phyloP scores from a whole-genome alignment of 192 early-diverging fungal species.

The Backusella circina region DNA sequence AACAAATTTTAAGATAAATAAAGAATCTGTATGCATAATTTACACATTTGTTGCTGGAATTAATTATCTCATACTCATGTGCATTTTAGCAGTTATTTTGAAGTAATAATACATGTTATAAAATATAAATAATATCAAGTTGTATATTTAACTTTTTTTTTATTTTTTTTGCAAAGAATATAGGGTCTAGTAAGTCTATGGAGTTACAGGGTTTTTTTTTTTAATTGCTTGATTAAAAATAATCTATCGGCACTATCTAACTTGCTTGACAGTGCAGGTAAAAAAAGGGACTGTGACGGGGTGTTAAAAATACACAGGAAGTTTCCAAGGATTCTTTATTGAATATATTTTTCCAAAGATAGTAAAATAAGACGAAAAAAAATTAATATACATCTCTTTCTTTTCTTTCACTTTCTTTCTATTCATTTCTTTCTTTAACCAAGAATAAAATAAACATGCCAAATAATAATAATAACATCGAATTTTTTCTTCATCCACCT shows the following conservation, averaged over 20 bases:
- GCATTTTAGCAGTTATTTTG: background rate
- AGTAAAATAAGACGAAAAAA: conserved; percentile 21
- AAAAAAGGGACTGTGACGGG: conserved; percentile 14
- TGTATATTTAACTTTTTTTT: background rate
- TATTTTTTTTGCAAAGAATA: background rate
- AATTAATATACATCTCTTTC: conserved; percentile 5
- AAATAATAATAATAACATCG: conserved; percentile 20
- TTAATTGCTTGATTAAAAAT: background rate
- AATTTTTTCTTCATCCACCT: conserved; percentile 26
- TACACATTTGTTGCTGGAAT: background rate
- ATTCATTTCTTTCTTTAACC: background rate
- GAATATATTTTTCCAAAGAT: conserved; percentile 15
- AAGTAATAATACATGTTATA: background rate
- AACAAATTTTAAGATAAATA: background rate
- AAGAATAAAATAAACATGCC: background rate
- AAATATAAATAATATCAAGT: background rate
- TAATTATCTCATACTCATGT: background rate
- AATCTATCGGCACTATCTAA: conserved; percentile 1
- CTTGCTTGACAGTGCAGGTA: background rate
- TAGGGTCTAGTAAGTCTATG: background rate
- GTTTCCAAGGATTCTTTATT: conserved; percentile 15
- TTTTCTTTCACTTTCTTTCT: background rate
- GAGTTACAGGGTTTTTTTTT: background rate
- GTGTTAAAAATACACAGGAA: conserved; percentile 3
- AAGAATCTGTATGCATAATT: background rate